phyloP scores from a whole-genome alignment of 176 grass and related monocot genomes.

The Stipa capillata region DNA sequence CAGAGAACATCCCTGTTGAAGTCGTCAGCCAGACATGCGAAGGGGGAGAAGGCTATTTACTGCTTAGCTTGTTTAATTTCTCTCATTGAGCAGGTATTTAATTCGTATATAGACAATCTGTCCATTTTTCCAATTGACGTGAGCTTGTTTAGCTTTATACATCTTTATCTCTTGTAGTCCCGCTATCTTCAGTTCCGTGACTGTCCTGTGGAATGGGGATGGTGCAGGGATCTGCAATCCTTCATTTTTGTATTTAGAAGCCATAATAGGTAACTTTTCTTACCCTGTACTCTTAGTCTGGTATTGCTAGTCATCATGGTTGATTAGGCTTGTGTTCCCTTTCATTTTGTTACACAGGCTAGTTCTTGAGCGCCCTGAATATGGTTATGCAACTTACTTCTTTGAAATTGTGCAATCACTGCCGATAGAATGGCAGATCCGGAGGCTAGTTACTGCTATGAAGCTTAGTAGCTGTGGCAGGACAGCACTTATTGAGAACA shows the following conservation, averaged over 20 bases:
- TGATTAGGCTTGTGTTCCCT: not conserved
- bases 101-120: not conserved
- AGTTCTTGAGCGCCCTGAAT: conserved; percentile 93
- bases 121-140: conserved; percentile 1
- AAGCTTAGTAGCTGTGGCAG: conserved; percentile 77
- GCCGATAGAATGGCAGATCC: conserved; percentile 79
- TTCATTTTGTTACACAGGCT: conserved; percentile 47
- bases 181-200: conserved; percentile 72
- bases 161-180: conserved; percentile 42
- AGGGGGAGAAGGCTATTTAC: conserved; percentile 58
- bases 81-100: conserved; percentile 76
- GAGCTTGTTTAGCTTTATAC: conserved; percentile 14
- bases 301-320: not conserved
- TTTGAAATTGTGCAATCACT: conserved; percentile 70
- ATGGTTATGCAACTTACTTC: conserved; percentile 93
- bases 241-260: conserved; percentile 84
- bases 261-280: conserved; percentile 62
- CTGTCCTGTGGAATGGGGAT: conserved; percentile 91
- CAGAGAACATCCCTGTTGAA: conserved; percentile 52
- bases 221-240: conserved; percentile 91
- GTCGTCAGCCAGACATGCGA: conserved; percentile 34
- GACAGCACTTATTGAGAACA: conserved; percentile 79
- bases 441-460: conserved; percentile 71
- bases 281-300: not conserved
- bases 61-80: conserved; percentile 90